phyloP scores from a whole-genome alignment of 345 rosid species.

The Gossypium raimondii region DNA sequence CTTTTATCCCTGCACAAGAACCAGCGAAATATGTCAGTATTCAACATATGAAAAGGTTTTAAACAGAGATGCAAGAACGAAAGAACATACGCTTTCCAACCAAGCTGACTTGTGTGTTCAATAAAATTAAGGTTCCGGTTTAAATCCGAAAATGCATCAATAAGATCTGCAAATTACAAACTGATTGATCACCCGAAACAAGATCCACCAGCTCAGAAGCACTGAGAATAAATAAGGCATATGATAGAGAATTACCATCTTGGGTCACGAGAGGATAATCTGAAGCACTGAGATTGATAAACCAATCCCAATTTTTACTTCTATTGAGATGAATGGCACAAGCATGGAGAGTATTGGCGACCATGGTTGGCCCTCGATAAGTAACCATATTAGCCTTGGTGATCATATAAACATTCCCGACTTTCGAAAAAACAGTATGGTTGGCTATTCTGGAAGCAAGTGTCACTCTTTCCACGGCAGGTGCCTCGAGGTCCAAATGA shows the following conservation, averaged over 20 bases:
- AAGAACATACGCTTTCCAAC: slow-evolving; percentile 88
- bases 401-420: slow-evolving; percentile 80
- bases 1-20: slow-evolving; percentile 69
- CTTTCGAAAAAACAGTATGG: slow-evolving; percentile 57
- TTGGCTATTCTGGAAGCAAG: slow-evolving; percentile 67
- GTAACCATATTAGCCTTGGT: slow-evolving; percentile 97
- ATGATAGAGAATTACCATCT: slow-evolving; percentile 61
- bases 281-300: slow-evolving; percentile 98
- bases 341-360: slow-evolving; percentile 97
- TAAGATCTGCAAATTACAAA: slow-evolving; percentile 62
- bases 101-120: slow-evolving; percentile 86
- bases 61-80: slow-evolving; percentile 14
- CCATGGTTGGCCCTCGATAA: slow-evolving; percentile 98
- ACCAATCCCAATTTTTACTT: slow-evolving; percentile 96
- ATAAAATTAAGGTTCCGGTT: slow-evolving; percentile 81
- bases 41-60: background rate
- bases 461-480: slow-evolving; percentile 73
- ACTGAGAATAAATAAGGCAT: background rate
- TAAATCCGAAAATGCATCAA: slow-evolving; percentile 60
- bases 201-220: background rate
- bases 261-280: slow-evolving; percentile 98
- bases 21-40: slow-evolving; percentile 3
- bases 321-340: slow-evolving; percentile 88
- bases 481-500: slow-evolving; percentile 92
- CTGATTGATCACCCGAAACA: slow-evolving; percentile 3